phyloP scores from a whole-genome alignment of 176 grass and related monocot species.

The Aegilops tauschii region DNA sequence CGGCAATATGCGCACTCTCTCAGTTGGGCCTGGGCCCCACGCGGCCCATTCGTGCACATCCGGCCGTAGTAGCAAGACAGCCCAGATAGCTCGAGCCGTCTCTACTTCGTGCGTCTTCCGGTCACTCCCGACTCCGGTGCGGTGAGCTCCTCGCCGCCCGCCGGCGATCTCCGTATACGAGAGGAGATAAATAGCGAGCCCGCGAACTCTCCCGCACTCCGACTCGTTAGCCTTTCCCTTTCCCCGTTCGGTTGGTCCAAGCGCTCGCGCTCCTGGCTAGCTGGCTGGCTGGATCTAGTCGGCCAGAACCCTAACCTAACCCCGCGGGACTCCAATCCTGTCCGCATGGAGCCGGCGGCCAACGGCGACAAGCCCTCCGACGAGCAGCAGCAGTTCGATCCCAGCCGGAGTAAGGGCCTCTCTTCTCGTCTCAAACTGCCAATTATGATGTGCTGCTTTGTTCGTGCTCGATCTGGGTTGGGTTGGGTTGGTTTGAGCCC shows the following conservation, averaged over 20 bases:
- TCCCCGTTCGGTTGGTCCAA: not conserved
- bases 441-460: not conserved
- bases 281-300: not conserved
- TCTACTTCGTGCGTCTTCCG: not conserved
- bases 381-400: not conserved
- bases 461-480: not conserved
- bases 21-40: no score
- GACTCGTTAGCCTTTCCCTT: not conserved
- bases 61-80: no score
- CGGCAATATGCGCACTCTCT: no score
- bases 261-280: not conserved
- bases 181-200: not conserved
- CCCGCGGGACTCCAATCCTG: not conserved
- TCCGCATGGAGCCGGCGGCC: not conserved
- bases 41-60: no score
- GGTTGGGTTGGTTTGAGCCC: not conserved
- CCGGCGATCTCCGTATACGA: not conserved
- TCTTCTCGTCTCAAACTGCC: not conserved
- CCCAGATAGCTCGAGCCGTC: no score
- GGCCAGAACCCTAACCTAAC: not conserved
- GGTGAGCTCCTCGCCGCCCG: not conserved
- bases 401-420: conserved; percentile 5
- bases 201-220: not conserved
- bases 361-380: conserved; percentile 1
- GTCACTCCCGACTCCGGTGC: not conserved